Evolutionary conservation across 2,329 filamentous ascomycete genomes (phyloP).

Genomic region (Clonostachys rosea): DNA sequence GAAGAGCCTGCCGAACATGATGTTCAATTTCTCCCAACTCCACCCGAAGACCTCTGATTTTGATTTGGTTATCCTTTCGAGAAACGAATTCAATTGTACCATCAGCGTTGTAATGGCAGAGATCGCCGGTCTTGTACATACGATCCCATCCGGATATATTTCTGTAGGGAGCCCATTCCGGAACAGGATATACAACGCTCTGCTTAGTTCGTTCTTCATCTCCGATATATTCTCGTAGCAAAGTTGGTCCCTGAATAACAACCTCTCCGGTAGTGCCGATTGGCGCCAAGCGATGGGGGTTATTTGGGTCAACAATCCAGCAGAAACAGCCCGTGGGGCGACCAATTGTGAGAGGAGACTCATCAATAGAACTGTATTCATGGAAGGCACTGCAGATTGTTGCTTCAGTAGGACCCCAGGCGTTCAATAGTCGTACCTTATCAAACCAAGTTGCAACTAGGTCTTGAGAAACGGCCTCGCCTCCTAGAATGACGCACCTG

Average conservation of each 20-base stretch:
- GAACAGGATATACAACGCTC: neutral
- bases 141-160: conserved; percentile 2
- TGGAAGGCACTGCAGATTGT: conserved; percentile 3
- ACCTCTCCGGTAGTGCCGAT: conserved; percentile 2
- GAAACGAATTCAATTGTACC: conserved; percentile 34
- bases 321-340: conserved; percentile 1
- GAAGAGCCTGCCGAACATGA: conserved; percentile 2
- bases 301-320: conserved; percentile 2
- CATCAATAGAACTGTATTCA: neutral
- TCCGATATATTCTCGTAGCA: conserved; percentile 2
- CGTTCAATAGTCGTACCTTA: conserved; percentile 2
- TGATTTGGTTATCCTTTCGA: conserved; percentile 50
- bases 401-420: conserved; percentile 1
- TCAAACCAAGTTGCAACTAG: conserved; percentile 3
- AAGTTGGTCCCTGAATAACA: conserved; percentile 2
- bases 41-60: conserved; percentile 48
- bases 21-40: conserved; percentile 28
- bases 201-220: neutral
- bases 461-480: conserved; percentile 4
- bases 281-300: conserved; percentile 1
- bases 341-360: conserved; percentile 1
- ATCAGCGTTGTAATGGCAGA: conserved; percentile 19
- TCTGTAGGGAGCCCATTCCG: conserved; percentile 1
- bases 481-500: conserved; percentile 3
- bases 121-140: conserved; percentile 13